Evolutionary conservation across 2,329 filamentous ascomycete species (phyloP), one percentile per base, ranked within the genome.

Genomic region (Aspergillus novoparasiticus): DNA sequence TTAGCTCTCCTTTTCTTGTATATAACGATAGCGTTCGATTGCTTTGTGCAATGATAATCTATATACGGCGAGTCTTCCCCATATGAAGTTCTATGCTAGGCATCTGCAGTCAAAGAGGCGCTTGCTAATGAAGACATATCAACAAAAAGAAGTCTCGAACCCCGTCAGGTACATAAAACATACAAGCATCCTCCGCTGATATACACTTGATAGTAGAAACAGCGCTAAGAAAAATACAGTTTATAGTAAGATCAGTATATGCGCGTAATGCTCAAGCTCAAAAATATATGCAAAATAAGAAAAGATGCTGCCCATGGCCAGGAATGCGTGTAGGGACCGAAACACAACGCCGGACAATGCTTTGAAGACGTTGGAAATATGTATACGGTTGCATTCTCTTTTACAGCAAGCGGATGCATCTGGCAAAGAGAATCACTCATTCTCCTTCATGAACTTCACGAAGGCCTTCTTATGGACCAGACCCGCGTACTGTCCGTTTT

Each of bases 381-480:
- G 51, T 9, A 26, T 39, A 16, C 12, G 30, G 21, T 16, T 36
- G 21, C 32, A 14, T 16, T 39, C n/a, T 26, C 21, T 39, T 26
- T 23, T 39, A 19, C 51, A 55, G 30, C 10, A 36, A 34, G 51
- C 12, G 32, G 51, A 3, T 39, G 6, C 16, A 16, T 9, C n/a
- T 55, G 30, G 32, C 12, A 39, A 21, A 26, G 32, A 55, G 32
- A 58, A 55, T 62, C 43, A 70, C 48, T 95, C 91, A 53, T 94
- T 80, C 73, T 96, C 90, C 69, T 94, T 92, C 78, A 96, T 90
- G 75, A 96, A 97, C 77, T 92, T 94, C 64, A 97, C 94, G 81
- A 99, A 98, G 4, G 89, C 90, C 82, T 99, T 99, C 83, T 98
- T 98, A 79, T 99, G 95, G 57, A 96, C 93, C 84, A 99, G 86